Conservation (phyloP, 441 rosid species). For the Populus hybrid region DNA sequence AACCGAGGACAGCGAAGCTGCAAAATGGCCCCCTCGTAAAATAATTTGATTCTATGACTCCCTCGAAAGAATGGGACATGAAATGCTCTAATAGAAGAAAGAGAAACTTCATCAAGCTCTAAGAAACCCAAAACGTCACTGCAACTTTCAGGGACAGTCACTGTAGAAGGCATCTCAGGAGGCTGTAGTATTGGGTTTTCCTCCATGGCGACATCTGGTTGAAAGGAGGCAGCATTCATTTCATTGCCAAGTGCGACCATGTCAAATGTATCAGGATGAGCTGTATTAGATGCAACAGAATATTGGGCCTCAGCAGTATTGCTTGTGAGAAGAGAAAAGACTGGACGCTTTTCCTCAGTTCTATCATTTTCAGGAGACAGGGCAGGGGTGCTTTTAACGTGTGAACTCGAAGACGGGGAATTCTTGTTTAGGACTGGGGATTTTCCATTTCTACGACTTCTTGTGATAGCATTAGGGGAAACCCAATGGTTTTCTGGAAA, state of each 20-base stretch:
- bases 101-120: slow-evolving; percentile 53
- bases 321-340: slow-evolving; percentile 32
- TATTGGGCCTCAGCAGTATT: slow-evolving; percentile 22
- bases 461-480: slow-evolving; percentile 58
- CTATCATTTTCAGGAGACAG: slow-evolving; percentile 19
- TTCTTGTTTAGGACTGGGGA: slow-evolving; percentile 23
- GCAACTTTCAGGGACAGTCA: slow-evolving; percentile 33
- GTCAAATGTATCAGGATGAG: too few relatives aligned
- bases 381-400: slow-evolving; percentile 14
- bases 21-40: slow-evolving; percentile 44
- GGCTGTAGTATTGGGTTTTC: slow-evolving; percentile 26
- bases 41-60: slow-evolving; percentile 38
- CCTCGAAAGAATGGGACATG: slow-evolving; percentile 44
- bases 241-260: too few relatives aligned
- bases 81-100: slow-evolving; percentile 45
- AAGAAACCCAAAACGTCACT: slow-evolving; percentile 39
- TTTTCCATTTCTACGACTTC: slow-evolving; percentile 48
- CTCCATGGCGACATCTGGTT: slow-evolving; percentile 40
- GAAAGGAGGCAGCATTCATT: slow-evolving; percentile 28
- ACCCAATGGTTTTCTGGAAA: slow-evolving; percentile 53
- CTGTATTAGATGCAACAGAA: too few relatives aligned
- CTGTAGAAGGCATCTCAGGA: slow-evolving; percentile 29
- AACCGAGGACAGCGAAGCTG: slow-evolving; percentile 55
- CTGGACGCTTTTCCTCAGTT: slow-evolving; percentile 31
- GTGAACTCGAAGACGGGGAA: slow-evolving; percentile 34